Conservation (phyloP, 345 rosid species). For the Populus deltoides region DNA sequence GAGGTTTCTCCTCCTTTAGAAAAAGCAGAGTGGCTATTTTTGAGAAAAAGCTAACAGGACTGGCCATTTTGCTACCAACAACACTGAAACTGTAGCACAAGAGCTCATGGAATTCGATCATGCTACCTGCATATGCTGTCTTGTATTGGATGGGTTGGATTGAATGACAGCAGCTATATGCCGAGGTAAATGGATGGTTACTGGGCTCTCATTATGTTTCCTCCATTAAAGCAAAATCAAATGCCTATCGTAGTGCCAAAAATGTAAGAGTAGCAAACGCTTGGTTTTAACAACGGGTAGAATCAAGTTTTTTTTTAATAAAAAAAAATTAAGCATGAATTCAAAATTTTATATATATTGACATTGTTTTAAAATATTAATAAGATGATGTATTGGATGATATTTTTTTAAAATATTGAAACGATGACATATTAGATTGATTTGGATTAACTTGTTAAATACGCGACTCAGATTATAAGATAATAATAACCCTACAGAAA, state of each 20-base stretch:
- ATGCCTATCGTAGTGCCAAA: too few relatives aligned
- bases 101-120: background rate
- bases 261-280: too few relatives aligned
- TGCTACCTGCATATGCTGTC: background rate
- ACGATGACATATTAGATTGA: rapidly evolving
- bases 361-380: too few relatives aligned
- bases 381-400: too few relatives aligned
- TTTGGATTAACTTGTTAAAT: too few relatives aligned
- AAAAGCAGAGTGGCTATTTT: conserved; percentile 26
- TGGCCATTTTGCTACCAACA: conserved; percentile 5
- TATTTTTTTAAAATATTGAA: too few relatives aligned
- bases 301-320: too few relatives aligned
- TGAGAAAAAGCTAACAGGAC: conserved; percentile 25
- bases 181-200: conserved; percentile 14
- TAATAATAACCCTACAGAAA: rapidly evolving
- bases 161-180: background rate
- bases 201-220: background rate
- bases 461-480: rapidly evolving
- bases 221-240: too few relatives aligned
- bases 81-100: background rate
- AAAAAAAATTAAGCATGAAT: too few relatives aligned
- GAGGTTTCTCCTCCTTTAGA: conserved; percentile 16
- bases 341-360: too few relatives aligned
- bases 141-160: conserved; percentile 17
- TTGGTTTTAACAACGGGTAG: too few relatives aligned